Evolutionary conservation across 1,284 basidiomycete genomes (phyloP), one percentile per base, ranked within the genome.

Genomic region (Farysia itapuensis): DNA sequence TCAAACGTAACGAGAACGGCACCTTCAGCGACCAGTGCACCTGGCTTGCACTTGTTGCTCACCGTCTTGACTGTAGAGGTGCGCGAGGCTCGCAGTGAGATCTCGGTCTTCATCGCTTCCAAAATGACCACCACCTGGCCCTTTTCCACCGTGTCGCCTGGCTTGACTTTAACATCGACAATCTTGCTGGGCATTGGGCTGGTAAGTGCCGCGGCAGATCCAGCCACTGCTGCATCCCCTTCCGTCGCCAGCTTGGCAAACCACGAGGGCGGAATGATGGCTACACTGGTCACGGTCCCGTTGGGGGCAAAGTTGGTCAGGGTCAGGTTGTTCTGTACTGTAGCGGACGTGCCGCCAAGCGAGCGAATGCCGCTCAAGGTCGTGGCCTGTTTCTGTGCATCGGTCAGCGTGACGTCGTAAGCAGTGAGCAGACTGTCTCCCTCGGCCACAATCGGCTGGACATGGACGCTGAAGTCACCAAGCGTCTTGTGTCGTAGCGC

Each of bases 21-120:
- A 2, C 89, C 90, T 77, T 95, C 91, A 64, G 88, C 86, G 2
- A 93, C 89, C 84, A 91, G 89, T 73, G 89, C 86, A 5, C 89
- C 89, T 64, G 86, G 89, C n/a, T 83, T 84, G 21, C 58, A 53
- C 35, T 60, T 67, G 6, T 14, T 29, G 38, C 43, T 46, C 7
- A 93, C 82, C 29, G 81, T 80, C 60, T 81, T 84, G 3, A 93
- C 84, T 6, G 84, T 80, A 9, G 89, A 90, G 32, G 81, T 80
- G 5, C 80, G 80, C 44, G 83, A 81, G 11, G 88, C 84, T 48
- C 89, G 82, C 65, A 95, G 76, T 32, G 88, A 35, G 25, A 67
- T 66, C 25, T 72, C 88, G 38, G 88, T 93, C 80, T 95, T 95
- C 91, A 94, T 95, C 70, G 89, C 92, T 80, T 94, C 91, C 64